Percentiles rank a stretch among this genome's conserved stretches.
These are phyloP conservation scores for Neonectria magnoliae DNA, from an alignment of 2,329 filamentous ascomycete species.

Conservation along the genomic window DNA sequence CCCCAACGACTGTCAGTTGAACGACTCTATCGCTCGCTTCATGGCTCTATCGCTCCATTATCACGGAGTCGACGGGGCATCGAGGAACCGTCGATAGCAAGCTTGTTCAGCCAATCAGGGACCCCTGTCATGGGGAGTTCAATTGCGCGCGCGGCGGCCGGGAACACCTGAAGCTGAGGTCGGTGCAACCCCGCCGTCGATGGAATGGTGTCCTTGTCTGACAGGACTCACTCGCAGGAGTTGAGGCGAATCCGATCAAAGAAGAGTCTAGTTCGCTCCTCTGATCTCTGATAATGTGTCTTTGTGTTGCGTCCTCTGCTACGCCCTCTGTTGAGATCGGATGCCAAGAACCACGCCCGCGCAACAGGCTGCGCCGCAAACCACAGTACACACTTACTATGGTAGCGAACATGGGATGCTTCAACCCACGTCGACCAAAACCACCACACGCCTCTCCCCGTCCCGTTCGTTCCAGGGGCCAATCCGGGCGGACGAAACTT, in stretches of 20 bases:
- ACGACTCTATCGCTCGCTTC: no score
- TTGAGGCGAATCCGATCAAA: background rate
- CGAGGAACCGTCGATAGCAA: background rate
- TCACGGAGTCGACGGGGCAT: slow-evolving; percentile 23
- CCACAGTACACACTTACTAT: background rate
- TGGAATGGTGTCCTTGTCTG: slow-evolving; percentile 4
- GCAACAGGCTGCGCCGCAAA: background rate
- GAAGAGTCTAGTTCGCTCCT: background rate
- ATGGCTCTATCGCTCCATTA: slow-evolving; percentile 15
- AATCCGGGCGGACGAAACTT: slow-evolving; percentile 30
- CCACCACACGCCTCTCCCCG: background rate
- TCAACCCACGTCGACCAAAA: no score
- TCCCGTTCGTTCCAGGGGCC: background rate
- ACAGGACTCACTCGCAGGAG: slow-evolving; percentile 16
- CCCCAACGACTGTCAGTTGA: slow-evolving; percentile 3
- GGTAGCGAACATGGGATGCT: background rate
- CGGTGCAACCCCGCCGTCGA: slow-evolving; percentile 40
- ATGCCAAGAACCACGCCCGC: slow-evolving; percentile 30
- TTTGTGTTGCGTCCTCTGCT: no score
- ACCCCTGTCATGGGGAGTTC: slow-evolving; percentile 1
- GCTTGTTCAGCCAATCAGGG: slow-evolving; percentile 16
- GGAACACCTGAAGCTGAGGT: slow-evolving; percentile 44
- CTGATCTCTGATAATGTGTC: background rate
- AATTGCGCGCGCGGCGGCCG: slow-evolving; percentile 8
- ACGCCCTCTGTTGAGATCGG: slow-evolving; percentile 30